These are phyloP conservation scores for Nothophoma quercina DNA, from an alignment of 2,329 filamentous ascomycete genomes.

Conservation along the genomic window DNA sequence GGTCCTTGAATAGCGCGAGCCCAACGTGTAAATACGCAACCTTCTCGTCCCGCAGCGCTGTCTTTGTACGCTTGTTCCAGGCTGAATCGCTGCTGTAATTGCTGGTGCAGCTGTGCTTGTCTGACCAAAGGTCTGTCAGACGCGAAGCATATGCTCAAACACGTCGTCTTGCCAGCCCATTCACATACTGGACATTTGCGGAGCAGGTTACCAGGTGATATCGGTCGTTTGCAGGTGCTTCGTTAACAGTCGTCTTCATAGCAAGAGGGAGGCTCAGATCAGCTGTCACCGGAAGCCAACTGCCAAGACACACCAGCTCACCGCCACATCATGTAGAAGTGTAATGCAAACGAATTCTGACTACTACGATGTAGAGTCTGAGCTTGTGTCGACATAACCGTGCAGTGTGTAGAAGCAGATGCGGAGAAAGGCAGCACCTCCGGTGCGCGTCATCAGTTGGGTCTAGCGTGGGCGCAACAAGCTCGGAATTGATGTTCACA, in stretches of 20 bases:
- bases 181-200: not conserved
- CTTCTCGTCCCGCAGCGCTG: too few relatives aligned
- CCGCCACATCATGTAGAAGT: constrained; percentile 4
- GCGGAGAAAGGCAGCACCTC: constrained; percentile 4
- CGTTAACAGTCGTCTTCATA: not conserved
- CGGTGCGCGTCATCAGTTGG: constrained; percentile 15
- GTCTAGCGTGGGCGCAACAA: constrained; percentile 7
- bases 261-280: not conserved
- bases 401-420: not conserved
- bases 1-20: not conserved
- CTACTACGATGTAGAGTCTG: not conserved
- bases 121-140: not conserved
- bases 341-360: not conserved
- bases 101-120: not conserved
- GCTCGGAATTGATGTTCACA: not conserved
- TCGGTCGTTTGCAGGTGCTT: not conserved
- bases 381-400: not conserved
- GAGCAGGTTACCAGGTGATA: not conserved
- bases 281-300: not conserved
- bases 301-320: constrained; percentile 17
- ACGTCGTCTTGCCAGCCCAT: not conserved
- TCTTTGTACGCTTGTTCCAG: too few relatives aligned
- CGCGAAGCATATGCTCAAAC: not conserved
- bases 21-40: too few relatives aligned
- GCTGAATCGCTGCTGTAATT: not conserved